Base-by-base conservation (phyloP, 371 early-diverging fungal species). In the Rhizopus microsporus region DNA sequence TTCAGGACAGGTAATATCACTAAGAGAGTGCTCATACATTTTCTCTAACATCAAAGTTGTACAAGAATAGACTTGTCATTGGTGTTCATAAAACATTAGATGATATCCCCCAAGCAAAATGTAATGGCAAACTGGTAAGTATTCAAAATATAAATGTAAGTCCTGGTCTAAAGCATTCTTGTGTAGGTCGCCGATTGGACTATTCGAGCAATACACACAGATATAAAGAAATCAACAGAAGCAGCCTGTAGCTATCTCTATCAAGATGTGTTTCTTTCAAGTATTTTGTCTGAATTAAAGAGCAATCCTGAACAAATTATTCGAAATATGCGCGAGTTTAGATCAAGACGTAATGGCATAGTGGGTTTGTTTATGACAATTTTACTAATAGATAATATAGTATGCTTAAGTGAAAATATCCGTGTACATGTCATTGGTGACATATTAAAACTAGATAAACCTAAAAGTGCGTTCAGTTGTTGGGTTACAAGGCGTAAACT, bases 391-490 rank as follows among this genome's bases (percentile, higher is more conserved):
- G 23, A 23, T 23, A 23, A 23, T 2, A 16, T 56, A 77, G 81
- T 83, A 54, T 71, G 72, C 31, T 54, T 53, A 37, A 73, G 78
- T 1, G 70, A 74, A 53, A 81, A 83, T 49, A 59, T 80, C 33
- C 68, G 74, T 44, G 65, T 84, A 23, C 83, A 84, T 55, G 78
- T 84, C 7, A 68, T 72, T 38, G 84, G 84, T 30, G 58, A 82
- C 50, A 73, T 84, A n/a, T 34, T 80, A 44, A 74, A 69, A 49
- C 62, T 80, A 7, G 44, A 63, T 33, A 59, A 69, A 17, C 83
- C 83, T 37, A 78, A 71, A 59, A 62, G 69, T 3, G 65, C 71
- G 0, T 83, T 62, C 37, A 60, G 66, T 50, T 42, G 39, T 13
- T 62, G 67, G 63, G 57, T 57, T 38, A 6, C 58, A 58, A 51